Evolutionary conservation across 371 early-diverging fungal genomes (phyloP), one percentile per base, ranked within the genome.

Genomic region (Nematocida sp.): DNA sequence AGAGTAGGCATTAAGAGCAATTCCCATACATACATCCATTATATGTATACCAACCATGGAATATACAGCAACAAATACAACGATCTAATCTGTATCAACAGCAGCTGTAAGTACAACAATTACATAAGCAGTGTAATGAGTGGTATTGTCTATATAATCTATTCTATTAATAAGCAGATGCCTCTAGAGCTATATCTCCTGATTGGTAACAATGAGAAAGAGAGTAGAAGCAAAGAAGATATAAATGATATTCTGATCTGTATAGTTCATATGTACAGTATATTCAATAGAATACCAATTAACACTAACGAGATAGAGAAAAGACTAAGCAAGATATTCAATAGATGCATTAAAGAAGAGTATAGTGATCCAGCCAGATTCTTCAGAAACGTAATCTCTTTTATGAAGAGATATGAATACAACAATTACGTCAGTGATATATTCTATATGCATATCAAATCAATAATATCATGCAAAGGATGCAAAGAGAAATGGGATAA

Each of bases 401-500:
- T 64, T 9, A 13, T 53, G 19, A 64, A 64, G 53, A 49, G 34
- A 21, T 15, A 35, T 2, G 41, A 40, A 29, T n/a, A 49, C 11
- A 32, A 19, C 49, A 19, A 9, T 13, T n/a, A 9, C 25, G n/a
- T 64, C n/a, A 34, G 53, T 0, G 25, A 23, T 0, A 17, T 38
- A 11, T 64, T 64, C 38, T 52, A 52, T 29, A 34, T 64, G 34
- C 25, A 31, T 31, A 1, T 53, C 25, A 9, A 32, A 37, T 49
- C 53, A 21, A 13, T 9, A 4, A 52, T 53, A 7, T 37, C 23
- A 31, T 64, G 65, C 29, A 25, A n/a, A 11, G 32, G 4, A 17
- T 64, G 65, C 53, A 51, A 53, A 25, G 53, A 64, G 52, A 38
- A 37, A 19, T 47, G 49, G 53, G 65, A 64, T 1, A 17, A 32